These are phyloP conservation scores for Metroxylon sagu DNA, from an alignment of 176 grass and related monocot species.

Conservation along the genomic window DNA sequence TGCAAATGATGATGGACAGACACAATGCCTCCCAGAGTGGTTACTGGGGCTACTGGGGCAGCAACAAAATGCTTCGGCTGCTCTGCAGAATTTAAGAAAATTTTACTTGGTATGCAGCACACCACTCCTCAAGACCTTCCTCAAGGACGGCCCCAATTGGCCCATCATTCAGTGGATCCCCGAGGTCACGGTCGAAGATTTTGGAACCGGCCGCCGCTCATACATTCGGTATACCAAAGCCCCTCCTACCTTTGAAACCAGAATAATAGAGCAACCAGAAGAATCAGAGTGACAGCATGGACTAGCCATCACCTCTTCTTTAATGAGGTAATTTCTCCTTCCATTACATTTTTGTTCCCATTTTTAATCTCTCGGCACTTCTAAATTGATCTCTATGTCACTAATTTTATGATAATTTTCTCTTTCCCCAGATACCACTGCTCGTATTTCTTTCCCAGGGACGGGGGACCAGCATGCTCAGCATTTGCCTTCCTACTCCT, in stretches of 20 bases:
- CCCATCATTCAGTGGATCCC: conserved; percentile 52
- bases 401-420: no score
- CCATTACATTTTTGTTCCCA: no score
- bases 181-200: conserved; percentile 32
- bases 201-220: conserved; percentile 42
- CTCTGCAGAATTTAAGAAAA: conserved; percentile 11
- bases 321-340: no score
- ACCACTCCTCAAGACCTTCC: conserved; percentile 59
- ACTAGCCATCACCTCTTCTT: no score
- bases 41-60: conserved; percentile 46
- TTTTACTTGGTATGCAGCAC: conserved; percentile 55
- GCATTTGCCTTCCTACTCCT: no score
- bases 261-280: conserved; percentile 1
- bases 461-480: no score
- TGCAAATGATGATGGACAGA: conserved; percentile 63
- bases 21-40: conserved; percentile 70
- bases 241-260: conserved; percentile 40
- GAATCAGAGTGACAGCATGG: conserved; percentile 45
- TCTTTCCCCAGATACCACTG: no score
- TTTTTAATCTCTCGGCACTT: no score
- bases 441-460: no score
- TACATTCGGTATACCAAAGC: conserved; percentile 63
- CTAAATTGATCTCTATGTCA: no score
- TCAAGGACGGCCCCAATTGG: conserved; percentile 70
- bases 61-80: conserved; percentile 11